phyloP scores from a whole-genome alignment of 83 land plant genomes.

The Larix sibirica region DNA sequence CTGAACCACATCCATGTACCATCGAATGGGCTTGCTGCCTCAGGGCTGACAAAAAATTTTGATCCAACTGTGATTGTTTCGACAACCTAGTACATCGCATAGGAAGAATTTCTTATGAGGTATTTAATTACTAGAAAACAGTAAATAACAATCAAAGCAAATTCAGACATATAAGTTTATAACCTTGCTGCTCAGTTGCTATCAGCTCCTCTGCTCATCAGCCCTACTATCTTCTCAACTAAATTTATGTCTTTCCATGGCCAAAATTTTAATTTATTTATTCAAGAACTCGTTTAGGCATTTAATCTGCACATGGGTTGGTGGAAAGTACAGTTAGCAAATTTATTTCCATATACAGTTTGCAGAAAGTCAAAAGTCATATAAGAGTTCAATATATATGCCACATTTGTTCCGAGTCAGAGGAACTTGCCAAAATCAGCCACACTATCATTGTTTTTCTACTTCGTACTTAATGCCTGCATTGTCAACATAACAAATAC shows the following conservation, averaged over 20 bases:
- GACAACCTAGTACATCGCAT: not conserved
- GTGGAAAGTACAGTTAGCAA: not conserved
- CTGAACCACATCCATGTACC: not conserved
- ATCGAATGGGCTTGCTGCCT: not conserved
- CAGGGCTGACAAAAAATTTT: not conserved
- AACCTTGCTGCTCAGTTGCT: not conserved
- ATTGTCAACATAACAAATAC: conserved; percentile 4
- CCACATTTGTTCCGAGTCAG: not conserved
- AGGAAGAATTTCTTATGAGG: not conserved
- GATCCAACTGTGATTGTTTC: not conserved
- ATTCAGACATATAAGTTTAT: not conserved
- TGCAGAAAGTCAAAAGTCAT: not conserved
- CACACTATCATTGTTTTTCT: not conserved
- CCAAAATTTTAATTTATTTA: not conserved
- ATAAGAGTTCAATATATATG: not conserved
- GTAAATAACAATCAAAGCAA: too few species aligned
- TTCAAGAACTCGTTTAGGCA: not conserved
- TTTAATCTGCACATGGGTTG: not conserved
- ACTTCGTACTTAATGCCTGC: not conserved
- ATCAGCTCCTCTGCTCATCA: not conserved
- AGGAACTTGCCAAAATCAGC: not conserved
- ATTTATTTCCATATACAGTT: not conserved
- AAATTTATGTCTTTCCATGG: not conserved
- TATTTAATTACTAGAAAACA: not conserved
- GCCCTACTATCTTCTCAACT: not conserved